These are phyloP conservation scores for Serendipita vermifera DNA, from an alignment of 768 basidiomycete genomes.

Conservation along the genomic window DNA sequence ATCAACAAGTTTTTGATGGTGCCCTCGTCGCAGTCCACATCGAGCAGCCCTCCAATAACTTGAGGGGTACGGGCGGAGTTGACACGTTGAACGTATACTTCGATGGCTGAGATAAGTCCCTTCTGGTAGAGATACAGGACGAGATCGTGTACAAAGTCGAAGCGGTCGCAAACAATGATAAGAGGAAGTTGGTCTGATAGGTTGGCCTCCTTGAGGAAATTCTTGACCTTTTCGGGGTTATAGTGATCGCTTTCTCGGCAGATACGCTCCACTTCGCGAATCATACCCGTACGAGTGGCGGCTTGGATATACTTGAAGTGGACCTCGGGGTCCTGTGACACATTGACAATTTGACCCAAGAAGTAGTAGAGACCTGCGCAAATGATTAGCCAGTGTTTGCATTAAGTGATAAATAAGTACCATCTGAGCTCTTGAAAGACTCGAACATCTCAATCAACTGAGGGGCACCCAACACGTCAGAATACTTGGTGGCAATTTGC, in stretches of 20 bases:
- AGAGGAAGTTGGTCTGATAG: constrained; percentile 92
- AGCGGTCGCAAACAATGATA: constrained; percentile 99
- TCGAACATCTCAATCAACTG: constrained; percentile 99
- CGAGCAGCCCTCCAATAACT: constrained; percentile 89
- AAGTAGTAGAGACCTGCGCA: constrained; percentile 84
- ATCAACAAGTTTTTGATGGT: constrained; percentile 91
- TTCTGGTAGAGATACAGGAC: constrained; percentile 98
- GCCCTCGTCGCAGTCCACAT: constrained; percentile 94
- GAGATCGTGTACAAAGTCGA: constrained; percentile 98
- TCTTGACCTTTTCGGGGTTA: constrained; percentile 99
- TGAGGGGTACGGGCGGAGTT: constrained; percentile 96
- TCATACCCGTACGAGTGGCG: constrained; percentile 93
- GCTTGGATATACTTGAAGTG: constrained; percentile 99
- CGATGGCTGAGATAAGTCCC: constrained; percentile 90
- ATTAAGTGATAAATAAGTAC: constrained; percentile 26
- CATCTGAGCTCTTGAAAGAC: constrained; percentile 93
- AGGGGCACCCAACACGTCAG: constrained; percentile 91
- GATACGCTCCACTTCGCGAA: constrained; percentile 97
- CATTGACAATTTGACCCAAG: constrained; percentile 93
- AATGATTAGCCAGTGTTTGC: background rate
- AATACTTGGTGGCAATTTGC: constrained; percentile 97
- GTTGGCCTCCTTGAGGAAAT: constrained; percentile 98
- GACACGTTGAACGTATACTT: constrained; percentile 98
- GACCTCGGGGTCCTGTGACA: constrained; percentile 91
- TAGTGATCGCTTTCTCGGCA: constrained; percentile 95